Conservation (phyloP, 306 rosid genomes). For the Cajanus cajan region DNA sequence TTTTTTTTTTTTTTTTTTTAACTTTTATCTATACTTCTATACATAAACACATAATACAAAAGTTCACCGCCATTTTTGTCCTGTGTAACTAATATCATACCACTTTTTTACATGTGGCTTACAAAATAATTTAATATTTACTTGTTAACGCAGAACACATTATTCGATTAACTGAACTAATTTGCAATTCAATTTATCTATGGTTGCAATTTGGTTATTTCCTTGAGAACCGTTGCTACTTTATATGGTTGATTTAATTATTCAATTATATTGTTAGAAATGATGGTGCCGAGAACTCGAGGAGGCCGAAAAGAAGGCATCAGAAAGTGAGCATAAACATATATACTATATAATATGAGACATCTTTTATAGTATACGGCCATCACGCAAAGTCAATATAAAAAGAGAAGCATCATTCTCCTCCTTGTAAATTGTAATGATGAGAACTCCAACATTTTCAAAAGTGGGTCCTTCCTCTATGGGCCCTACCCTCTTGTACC, state of each 20-base stretch:
- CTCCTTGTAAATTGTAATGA: constrained; percentile 42
- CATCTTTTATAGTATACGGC: constrained; percentile 9
- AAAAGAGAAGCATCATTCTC: constrained; percentile 52
- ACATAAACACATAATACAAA: neutral
- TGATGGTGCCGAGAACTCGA: neutral
- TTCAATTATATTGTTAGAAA: neutral
- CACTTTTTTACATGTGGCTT: neutral
- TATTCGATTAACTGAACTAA: too few species aligned
- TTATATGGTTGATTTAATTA: neutral
- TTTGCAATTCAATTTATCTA: neutral
- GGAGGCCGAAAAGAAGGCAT: constrained; percentile 15
- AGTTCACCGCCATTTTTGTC: neutral
- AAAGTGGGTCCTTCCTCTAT: constrained; percentile 25
- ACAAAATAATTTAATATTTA: neutral
- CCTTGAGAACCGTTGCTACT: neutral
- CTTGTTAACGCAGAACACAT: too few species aligned
- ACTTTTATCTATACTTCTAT: neutral
- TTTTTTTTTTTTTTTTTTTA: neutral
- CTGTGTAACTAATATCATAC: neutral
- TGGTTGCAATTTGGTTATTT: neutral
- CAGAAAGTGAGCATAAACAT: constrained; percentile 9
- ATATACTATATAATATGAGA: constrained; percentile 26
- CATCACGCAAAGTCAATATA: constrained; percentile 51
- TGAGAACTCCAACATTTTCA: constrained; percentile 39
- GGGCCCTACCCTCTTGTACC: constrained; percentile 33